Percentiles rank a stretch among this genome's conserved stretches.
These are phyloP conservation scores for Penicillium janthinellum DNA, from an alignment of 2,329 filamentous ascomycete genomes.

Conservation along the genomic window DNA sequence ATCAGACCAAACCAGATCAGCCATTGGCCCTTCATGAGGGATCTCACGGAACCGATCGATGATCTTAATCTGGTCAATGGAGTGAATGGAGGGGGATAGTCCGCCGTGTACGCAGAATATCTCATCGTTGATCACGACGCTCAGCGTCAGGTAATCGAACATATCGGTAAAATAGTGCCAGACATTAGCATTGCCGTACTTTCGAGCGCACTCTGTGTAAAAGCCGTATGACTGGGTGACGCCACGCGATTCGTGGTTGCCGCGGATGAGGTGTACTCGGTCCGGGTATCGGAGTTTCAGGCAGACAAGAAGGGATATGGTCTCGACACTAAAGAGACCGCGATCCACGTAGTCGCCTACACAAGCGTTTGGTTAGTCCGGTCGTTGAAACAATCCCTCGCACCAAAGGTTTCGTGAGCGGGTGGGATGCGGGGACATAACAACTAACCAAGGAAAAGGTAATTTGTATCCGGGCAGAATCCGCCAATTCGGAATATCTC, in stretches of 20 bases:
- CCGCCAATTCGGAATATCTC: constrained; percentile 99
- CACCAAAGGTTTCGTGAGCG: not conserved
- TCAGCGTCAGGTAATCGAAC: constrained; percentile 97
- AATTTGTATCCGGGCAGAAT: constrained; percentile 96
- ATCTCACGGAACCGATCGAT: constrained; percentile 99
- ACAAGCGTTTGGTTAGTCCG: constrained; percentile 10
- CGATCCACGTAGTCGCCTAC: constrained; percentile 96
- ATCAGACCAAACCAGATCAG: constrained; percentile 98
- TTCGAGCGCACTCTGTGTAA: constrained; percentile 96
- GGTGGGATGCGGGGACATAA: not conserved
- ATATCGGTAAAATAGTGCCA: constrained; percentile 99
- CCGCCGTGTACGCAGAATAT: constrained; percentile 99
- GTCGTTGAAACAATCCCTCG: not conserved
- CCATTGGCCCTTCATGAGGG: constrained; percentile 98
- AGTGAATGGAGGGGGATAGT: constrained; percentile 87
- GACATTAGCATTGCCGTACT: constrained; percentile 97
- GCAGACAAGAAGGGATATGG: constrained; percentile 95
- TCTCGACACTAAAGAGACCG: constrained; percentile 98
- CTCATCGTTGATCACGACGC: constrained; percentile 96
- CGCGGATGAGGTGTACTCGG: constrained; percentile 92
- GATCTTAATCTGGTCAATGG: constrained; percentile 99
- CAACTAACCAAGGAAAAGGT: constrained; percentile 84
- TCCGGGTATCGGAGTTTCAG: constrained; percentile 95
- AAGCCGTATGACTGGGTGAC: constrained; percentile 99
- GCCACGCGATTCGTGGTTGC: constrained; percentile 96